Evolutionary conservation across 495 filamentous ascomycete species (phyloP).

Genomic region (Podospora sp.): DNA sequence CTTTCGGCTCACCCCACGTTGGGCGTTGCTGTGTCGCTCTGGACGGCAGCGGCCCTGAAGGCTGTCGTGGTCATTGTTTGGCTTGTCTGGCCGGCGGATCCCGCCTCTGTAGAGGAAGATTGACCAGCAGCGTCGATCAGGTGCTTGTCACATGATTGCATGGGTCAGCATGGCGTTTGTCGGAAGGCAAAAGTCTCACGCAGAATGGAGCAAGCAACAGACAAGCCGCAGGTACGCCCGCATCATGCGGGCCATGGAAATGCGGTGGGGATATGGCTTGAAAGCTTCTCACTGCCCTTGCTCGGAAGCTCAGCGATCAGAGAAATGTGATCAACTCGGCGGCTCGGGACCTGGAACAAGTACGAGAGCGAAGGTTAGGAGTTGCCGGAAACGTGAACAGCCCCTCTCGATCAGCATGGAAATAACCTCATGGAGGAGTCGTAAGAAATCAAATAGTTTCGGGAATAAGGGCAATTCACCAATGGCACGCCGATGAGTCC

Average conservation of each 20-base stretch:
- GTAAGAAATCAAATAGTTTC: not conserved
- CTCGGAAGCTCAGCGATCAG: no score
- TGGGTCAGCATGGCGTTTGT: no score
- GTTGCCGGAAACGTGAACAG: not conserved
- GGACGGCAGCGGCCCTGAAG: slow-evolving; percentile 63
- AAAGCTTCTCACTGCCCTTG: no score
- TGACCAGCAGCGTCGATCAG: not conserved
- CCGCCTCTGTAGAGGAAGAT: slow-evolving; percentile 9
- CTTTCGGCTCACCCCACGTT: slow-evolving; percentile 54
- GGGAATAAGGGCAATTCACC: not conserved
- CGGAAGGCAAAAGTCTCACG: no score
- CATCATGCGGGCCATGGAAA: no score
- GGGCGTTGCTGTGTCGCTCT: slow-evolving; percentile 65
- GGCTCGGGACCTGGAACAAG: not conserved
- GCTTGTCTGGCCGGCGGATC: slow-evolving; percentile 56
- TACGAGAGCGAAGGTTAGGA: not conserved
- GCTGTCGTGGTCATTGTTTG: slow-evolving; percentile 54
- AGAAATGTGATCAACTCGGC: not conserved
- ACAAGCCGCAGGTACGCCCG: no score
- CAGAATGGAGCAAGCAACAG: no score
- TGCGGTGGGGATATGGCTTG: no score
- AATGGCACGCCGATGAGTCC: not conserved
- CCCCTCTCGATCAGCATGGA: not conserved
- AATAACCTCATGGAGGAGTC: not conserved
- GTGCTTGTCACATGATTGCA: no score